Base-by-base conservation (phyloP, 2,329 filamentous ascomycete genomes). In the Penicillium sp. region DNA sequence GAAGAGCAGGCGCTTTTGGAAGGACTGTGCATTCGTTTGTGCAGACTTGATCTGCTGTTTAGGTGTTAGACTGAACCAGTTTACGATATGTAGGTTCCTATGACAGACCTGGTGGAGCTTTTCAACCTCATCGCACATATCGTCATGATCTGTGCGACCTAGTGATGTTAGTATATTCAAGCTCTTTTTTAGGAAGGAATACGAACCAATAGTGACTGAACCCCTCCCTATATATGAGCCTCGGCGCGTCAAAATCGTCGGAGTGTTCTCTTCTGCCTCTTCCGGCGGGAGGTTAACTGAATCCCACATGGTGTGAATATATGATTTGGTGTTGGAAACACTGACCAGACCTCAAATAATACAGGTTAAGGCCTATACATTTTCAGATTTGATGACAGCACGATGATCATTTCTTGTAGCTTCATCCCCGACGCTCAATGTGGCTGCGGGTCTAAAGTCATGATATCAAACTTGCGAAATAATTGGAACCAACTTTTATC, bases 391-490 rank as follows among this genome's bases (percentile, higher is more conserved):
- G 19, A 22, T 47, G 38, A 47, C 45, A 36, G 10, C 31, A 47
- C 11, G 7, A 35, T 41, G 9, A 25, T 27, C 18, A 3, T 27
- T 8, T n/a, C n/a, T 28, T 29, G 22, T n/a, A 22, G 9, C 27
- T 10, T 9, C 31, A n/a, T 37, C 13, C 18, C n/a, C 31, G 33
- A 37, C 25, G 31, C 29, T 25, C 18, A 7, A 14, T 46, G 28
- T 13, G 43, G 43, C 9, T 25, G 27, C 16, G 35, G 16, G 8
- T 13, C 3, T n/a, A 14, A 18, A 49, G 22, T 35, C 39, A 49
- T 37, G 31, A 44, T 25, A 22, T 44, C 31, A 48, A 36, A 16
- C 16, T 43, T 48, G 46, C 22, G 25, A 43, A 42, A 48, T 25
- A n/a, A n/a, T n/a, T n/a, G n/a, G 22, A 25, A 25, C 22, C 2